These are phyloP conservation scores for Penicillium psychrosexuale DNA, from an alignment of 2,329 filamentous ascomycete genomes.

Conservation along the genomic window DNA sequence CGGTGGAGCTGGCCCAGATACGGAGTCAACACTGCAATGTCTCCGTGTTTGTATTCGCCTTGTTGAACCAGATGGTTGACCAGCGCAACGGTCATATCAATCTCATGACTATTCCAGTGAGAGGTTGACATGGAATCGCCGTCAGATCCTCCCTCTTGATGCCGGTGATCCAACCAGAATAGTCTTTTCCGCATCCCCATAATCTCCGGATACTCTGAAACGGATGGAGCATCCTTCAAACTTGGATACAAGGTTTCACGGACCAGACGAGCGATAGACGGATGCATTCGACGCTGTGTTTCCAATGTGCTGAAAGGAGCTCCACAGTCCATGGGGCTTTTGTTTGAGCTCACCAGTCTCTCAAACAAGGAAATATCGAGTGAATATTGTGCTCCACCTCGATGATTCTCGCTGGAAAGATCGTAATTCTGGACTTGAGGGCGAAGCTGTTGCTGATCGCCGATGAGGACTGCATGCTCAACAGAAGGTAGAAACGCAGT, in stretches of 20 bases:
- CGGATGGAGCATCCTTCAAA: slow-evolving; percentile 51
- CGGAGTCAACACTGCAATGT: slow-evolving; percentile 69
- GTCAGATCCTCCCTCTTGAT: slow-evolving; percentile 38
- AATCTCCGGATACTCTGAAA: slow-evolving; percentile 42
- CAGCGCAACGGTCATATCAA: slow-evolving; percentile 60
- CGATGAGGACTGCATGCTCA: slow-evolving; percentile 45
- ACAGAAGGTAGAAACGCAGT: slow-evolving; percentile 41
- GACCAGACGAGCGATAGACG: slow-evolving; percentile 59
- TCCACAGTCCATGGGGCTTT: slow-evolving; percentile 10
- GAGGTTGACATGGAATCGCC: slow-evolving; percentile 37
- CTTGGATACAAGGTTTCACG: slow-evolving; percentile 53
- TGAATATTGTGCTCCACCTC: slow-evolving; percentile 38
- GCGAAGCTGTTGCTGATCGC: slow-evolving; percentile 45
- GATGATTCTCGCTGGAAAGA: slow-evolving; percentile 32
- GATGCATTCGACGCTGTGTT: slow-evolving; percentile 64
- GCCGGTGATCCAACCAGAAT: slow-evolving; percentile 53
- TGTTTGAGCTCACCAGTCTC: slow-evolving; percentile 41
- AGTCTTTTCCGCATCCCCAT: slow-evolving; percentile 48
- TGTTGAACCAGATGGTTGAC: slow-evolving; percentile 65
- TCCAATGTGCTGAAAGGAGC: slow-evolving; percentile 48
- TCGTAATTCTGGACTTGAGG: slow-evolving; percentile 42
- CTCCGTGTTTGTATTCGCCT: slow-evolving; percentile 55
- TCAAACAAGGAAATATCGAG: slow-evolving; percentile 55
- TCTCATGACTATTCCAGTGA: slow-evolving; percentile 54
- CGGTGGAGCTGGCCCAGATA: slow-evolving; percentile 54